Base-by-base conservation (phyloP, 352 stramenopile species). In the Thraustotheca clavata region DNA sequence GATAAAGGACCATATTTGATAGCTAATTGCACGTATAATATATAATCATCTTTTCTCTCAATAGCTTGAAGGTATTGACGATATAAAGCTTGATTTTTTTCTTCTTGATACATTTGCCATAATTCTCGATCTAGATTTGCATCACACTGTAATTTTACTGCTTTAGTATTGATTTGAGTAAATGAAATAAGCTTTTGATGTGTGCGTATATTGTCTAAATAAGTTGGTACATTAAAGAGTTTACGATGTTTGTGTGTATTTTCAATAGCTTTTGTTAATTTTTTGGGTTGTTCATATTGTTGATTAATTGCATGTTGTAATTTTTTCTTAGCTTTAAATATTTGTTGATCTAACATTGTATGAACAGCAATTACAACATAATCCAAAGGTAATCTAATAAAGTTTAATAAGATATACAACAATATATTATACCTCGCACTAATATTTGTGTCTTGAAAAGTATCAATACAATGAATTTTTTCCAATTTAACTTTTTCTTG, bases 351-450 rank as follows among this genome's bases (percentile, higher is more conserved):
- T 7, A 61, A 24, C 1, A 61, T 61, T 8, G 52, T 12, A 26
- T 61, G 29, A 8, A 61, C 52, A 26, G 52, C 52, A 7, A 61
- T 38, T 22, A 61, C 52, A n/a, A 61, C 32, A 55, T 50, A 61
- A 12, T 60, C 34, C 0, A 61, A 24, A n/a, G 52, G 52, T 4
- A 61, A 26, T 38, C 52, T 61, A 1, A 8, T 16, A 14, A 16
- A 50, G 22, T 22, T 24, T 8, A 27, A 9, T 18, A 31, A 14
- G 34, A 57, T 11, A 55, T 61, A 8, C 20, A 18, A 22, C 29
- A 16, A 0, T 27, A 9, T 8, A 26, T 20, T 9, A 8, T 61
- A 61, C 52, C 52, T 14, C 0, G 52, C 52, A 27, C 31, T 49
- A 22, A 61, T 7, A 22, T 34, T 20, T 14, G 52, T 61, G 20